phyloP scores from a whole-genome alignment of 2,329 filamentous ascomycete genomes.

The Chaetothyriales sp. region DNA sequence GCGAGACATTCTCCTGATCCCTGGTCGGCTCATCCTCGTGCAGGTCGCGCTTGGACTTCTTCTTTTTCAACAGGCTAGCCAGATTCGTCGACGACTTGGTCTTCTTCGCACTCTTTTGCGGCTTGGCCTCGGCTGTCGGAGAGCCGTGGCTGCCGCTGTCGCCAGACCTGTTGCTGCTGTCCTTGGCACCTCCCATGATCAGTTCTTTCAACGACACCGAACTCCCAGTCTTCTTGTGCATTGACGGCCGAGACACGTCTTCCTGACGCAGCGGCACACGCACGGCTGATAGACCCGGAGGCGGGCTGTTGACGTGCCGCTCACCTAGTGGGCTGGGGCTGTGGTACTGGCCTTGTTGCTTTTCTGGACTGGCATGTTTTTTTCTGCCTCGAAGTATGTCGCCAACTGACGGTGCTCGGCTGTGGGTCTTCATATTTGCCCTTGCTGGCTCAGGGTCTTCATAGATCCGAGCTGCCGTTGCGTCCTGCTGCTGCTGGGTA shows the following conservation, averaged over 20 bases:
- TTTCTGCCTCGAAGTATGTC: slow-evolving; percentile 12
- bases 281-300: slow-evolving; percentile 7
- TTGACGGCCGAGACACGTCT: slow-evolving; percentile 7
- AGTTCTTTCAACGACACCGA: slow-evolving; percentile 18
- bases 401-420: slow-evolving; percentile 11
- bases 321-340: slow-evolving; percentile 15
- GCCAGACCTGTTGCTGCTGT: slow-evolving; percentile 26
- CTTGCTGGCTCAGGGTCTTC: slow-evolving; percentile 16
- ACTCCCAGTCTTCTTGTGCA: slow-evolving; percentile 19
- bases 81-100: slow-evolving; percentile 74
- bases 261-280: slow-evolving; percentile 12
- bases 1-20: slow-evolving; percentile 61
- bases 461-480: slow-evolving; percentile 14
- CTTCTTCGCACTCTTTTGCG: slow-evolving; percentile 47
- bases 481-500: slow-evolving; percentile 7
- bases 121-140: slow-evolving; percentile 22
- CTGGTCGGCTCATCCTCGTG: slow-evolving; percentile 41
- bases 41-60: slow-evolving; percentile 59
- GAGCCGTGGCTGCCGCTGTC: slow-evolving; percentile 17
- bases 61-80: slow-evolving; percentile 60
- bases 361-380: slow-evolving; percentile 11
- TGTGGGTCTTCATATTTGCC: slow-evolving; percentile 11
- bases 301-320: slow-evolving; percentile 19
- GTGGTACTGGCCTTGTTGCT: slow-evolving; percentile 1
- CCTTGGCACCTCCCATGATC: slow-evolving; percentile 20